These are phyloP conservation scores for Malus sieversii DNA, from an alignment of 306 rosid species.

Conservation along the genomic window DNA sequence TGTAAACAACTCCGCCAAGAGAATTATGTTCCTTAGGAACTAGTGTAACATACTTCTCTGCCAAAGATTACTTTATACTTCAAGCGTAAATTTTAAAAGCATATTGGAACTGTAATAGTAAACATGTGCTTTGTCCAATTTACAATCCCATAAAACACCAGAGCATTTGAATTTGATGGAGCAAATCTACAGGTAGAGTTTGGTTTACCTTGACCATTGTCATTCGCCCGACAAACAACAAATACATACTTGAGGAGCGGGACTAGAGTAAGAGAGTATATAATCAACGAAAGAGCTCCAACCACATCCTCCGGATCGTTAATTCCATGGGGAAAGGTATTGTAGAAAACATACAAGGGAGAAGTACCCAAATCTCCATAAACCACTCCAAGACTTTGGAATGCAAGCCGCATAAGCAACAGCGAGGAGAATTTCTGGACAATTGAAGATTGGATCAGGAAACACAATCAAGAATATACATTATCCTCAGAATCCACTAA, in stretches of 20 bases:
- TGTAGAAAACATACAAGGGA: conserved; percentile 91
- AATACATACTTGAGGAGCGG: conserved; percentile 91
- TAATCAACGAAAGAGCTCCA: conserved; percentile 94
- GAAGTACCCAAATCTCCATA: conserved; percentile 98
- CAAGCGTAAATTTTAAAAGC: neutral
- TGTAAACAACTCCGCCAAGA: neutral
- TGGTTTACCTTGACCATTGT: conserved; percentile 93
- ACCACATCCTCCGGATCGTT: conserved; percentile 71
- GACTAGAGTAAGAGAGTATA: conserved; percentile 90
- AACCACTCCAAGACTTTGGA: conserved; percentile 97
- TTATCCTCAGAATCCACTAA: neutral
- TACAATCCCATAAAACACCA: neutral
- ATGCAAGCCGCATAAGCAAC: conserved; percentile 86
- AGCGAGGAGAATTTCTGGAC: conserved; percentile 73
- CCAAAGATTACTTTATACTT: neutral
- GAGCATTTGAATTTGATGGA: neutral
- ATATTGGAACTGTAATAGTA: neutral
- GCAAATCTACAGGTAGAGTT: neutral
- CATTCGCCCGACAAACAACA: conserved; percentile 84
- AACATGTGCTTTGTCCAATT: neutral
- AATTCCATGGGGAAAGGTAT: conserved; percentile 72
- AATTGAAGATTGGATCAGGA: conserved; percentile 30
- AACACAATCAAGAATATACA: neutral
- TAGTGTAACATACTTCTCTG: neutral
- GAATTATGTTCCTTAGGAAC: too few species aligned